Base-by-base conservation (phyloP, 2,329 filamentous ascomycete species). In the Sporothrix pallida region DNA sequence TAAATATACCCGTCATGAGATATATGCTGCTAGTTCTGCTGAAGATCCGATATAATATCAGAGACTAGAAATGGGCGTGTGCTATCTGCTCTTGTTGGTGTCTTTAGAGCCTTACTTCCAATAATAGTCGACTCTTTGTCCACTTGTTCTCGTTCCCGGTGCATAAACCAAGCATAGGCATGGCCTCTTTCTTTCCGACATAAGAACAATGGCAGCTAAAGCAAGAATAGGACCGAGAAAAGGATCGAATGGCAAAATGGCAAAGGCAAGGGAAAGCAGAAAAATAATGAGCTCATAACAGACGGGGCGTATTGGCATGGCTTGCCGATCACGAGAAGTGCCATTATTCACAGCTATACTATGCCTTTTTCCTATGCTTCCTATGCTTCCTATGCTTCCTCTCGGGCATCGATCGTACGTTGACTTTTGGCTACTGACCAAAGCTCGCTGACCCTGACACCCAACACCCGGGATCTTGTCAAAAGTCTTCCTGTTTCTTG, bases 171-270 rank as follows among this genome's bases (percentile, higher is more conserved):
- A 50, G 23, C 20, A 26, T 31, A 10, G 17, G 17, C 37, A 9
- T 44, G 20, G 3, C 37, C 17, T 44, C 37, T n/a, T 8, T 17
- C 4, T 50, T 50, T 50, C 12, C 48, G 13, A 23, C 37, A 44
- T 44, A n/a, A 63, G 44, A 46, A n/a, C 37, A 26, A 12, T 4
- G 31, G 20, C 13, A 48, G 50, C 44, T 37, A 17, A 62, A 62
- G 13, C 10, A 31, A 67, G 20, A 67, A 50, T 50, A 67, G 20
- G 63, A 48, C 63, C 63, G 63, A 67, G 63, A 67, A 67, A 50
- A 67, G 63, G 63, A 67, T 50, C 44, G 63, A 67, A 67, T 20
- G 63, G 63, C 44, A 67, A 50, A 67, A 67, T 67, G 6, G 13
- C 6, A 46, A 48, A 50, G 31, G 31, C 31, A 7, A 20, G 13